phyloP scores from a whole-genome alignment of 2,329 filamentous ascomycete genomes.

The Colletotrichum sp. region DNA sequence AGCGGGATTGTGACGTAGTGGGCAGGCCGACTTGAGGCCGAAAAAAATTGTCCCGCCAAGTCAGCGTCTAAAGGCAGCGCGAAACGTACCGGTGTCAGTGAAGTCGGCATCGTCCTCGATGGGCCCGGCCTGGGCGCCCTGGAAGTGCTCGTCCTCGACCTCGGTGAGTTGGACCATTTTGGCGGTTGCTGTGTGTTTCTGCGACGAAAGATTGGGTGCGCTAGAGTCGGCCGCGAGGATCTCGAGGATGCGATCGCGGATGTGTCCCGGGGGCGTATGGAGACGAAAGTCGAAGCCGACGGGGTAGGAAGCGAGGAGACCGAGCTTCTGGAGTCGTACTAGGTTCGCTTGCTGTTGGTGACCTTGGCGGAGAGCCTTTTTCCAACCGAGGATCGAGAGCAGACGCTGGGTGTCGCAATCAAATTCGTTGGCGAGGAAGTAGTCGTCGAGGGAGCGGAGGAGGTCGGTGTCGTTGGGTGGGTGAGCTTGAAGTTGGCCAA shows the following conservation, averaged over 20 bases:
- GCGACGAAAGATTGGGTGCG: not conserved
- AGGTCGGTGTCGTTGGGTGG: constrained; percentile 1
- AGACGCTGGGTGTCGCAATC: not conserved
- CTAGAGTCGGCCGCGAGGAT: not conserved
- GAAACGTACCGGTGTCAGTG: constrained; percentile 82
- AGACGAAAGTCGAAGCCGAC: constrained; percentile 1
- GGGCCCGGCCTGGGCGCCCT: constrained; percentile 69
- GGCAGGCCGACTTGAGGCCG: not conserved
- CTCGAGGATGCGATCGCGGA: not conserved
- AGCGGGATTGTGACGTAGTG: constrained; percentile 7
- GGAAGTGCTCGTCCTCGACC: constrained; percentile 95
- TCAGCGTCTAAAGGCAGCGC: too few relatives aligned
- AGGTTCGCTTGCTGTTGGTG: not conserved
- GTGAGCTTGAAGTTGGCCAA: not conserved
- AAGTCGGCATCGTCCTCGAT: constrained; percentile 91
- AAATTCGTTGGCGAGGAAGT: not conserved
- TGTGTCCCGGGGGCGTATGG: constrained; percentile 1
- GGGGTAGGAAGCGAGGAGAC: not conserved
- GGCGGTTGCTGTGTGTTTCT: constrained; percentile 22
- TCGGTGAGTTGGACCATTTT: constrained; percentile 96
- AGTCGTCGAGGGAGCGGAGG: not conserved
- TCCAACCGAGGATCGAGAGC: not conserved
- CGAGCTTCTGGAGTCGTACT: not conserved
- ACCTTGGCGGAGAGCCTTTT: constrained; percentile 1
- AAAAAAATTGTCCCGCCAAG: not conserved